phyloP scores from a whole-genome alignment of 2,329 filamentous ascomycete species.

The Aspergillus udagawae region DNA sequence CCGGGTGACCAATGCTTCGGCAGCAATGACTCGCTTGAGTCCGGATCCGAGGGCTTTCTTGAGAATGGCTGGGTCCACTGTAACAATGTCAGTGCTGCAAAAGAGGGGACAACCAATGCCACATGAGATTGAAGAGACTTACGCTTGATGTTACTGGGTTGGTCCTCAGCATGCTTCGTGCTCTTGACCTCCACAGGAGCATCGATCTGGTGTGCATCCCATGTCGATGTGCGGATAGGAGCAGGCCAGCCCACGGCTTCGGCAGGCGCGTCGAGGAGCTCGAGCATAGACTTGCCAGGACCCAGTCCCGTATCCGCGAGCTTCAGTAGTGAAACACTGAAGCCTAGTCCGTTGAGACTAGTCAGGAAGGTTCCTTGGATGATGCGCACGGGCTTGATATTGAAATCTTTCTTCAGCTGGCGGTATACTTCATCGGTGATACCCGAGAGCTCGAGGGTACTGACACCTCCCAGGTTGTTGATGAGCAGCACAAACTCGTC shows the following conservation, averaged over 20 bases:
- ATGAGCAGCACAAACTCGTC: conserved; percentile 62
- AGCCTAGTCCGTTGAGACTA: conserved; percentile 66
- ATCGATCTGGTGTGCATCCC: conserved; percentile 47
- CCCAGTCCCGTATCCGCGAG: conserved; percentile 57
- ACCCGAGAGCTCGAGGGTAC: conserved; percentile 62
- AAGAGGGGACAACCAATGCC: background rate
- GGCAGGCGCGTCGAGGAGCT: conserved; percentile 64
- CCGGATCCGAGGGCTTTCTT: conserved; percentile 53
- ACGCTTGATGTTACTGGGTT: conserved; percentile 53
- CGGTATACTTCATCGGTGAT: conserved; percentile 63
- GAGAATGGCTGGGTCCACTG: conserved; percentile 49
- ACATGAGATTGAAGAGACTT: conserved; percentile 19
- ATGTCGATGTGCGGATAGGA: conserved; percentile 56
- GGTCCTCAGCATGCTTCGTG: conserved; percentile 40
- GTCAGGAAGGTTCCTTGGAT: conserved; percentile 68
- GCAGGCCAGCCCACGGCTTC: conserved; percentile 66
- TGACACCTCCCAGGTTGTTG: conserved; percentile 68
- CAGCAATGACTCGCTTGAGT: conserved; percentile 56
- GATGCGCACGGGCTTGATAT: conserved; percentile 58
- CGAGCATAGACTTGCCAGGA: conserved; percentile 53
- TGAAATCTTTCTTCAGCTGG: conserved; percentile 56
- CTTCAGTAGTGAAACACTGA: conserved; percentile 65
- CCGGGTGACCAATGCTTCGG: conserved; percentile 62
- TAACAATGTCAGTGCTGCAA: conserved; percentile 12
- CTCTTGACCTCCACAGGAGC: conserved; percentile 40